Evolutionary conservation across 805 yeast genomes (phyloP), one percentile per base, ranked within the genome.

Genomic region (Yamadazyma olivae): DNA sequence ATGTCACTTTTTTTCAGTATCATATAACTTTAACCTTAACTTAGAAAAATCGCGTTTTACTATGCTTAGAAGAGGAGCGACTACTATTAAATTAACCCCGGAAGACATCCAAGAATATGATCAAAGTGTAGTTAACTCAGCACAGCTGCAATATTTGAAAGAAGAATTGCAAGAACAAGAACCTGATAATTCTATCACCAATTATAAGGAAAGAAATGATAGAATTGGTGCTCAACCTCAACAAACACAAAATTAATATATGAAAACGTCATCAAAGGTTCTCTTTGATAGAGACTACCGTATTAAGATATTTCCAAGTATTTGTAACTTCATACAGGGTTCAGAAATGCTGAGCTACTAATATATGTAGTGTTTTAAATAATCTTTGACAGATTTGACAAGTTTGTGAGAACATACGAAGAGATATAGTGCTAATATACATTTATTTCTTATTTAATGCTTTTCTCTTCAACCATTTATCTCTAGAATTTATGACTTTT

Each of bases 21-120:
- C n/a, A n/a, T n/a, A n/a, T n/a, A n/a, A n/a, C n/a, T n/a, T n/a
- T n/a, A n/a, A n/a, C 23, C 7, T n/a, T 20, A 20, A 9, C 9
- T 20, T 7, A 7, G n/a, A n/a, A n/a, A n/a, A n/a, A n/a, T n/a
- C n/a, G n/a, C n/a, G n/a, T n/a, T n/a, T n/a, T n/a, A 18, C 19
- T 9, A 83, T 83, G 91, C 61, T 83, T 28, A 70, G 90, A 59
- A 68, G 89, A 54, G 82, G 78, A 13, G 83, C 90, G 4, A 83
- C 91, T 0, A 70, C 79, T 2, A 76, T 83, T 36, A 71, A 72
- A 39, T 66, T 83, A 31, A 74, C 81, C 0, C 83, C 85, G 0
- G 88, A 82, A 44, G 93, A 83, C 46, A 72, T 83, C 14, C 54
- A 62, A 41, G 74, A 67, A 34, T 72, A 68, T 41, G 79, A 74